phyloP scores from a whole-genome alignment of 306 rosid genomes.

The Betula pendula region DNA sequence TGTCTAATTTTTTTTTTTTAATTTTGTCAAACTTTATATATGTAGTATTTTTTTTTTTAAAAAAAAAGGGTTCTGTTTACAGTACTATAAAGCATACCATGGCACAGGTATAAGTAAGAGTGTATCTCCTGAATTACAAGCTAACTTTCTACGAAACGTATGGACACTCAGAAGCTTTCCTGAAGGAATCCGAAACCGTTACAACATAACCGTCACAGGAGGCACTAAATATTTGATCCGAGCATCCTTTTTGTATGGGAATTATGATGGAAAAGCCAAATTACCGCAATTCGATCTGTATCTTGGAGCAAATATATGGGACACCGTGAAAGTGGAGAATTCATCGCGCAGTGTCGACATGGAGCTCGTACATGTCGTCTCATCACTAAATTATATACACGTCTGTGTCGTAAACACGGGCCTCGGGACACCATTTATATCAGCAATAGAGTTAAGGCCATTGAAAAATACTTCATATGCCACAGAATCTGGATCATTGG shows the following conservation, averaged over 20 bases:
- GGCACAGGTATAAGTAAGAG: too few relatives aligned
- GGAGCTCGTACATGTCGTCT: conserved; percentile 41
- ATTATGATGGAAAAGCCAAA: conserved; percentile 19
- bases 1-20: too few relatives aligned
- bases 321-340: conserved; percentile 1
- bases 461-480: conserved; percentile 25
- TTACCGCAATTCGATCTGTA: conserved; percentile 36
- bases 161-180: conserved; percentile 38
- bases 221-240: conserved; percentile 31
- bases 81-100: too few relatives aligned
- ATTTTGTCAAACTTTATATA: too few relatives aligned
- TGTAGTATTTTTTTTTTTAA: too few relatives aligned
- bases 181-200: conserved; percentile 45
- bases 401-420: conserved; percentile 47
- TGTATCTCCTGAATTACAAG: too few relatives aligned
- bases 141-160: too few relatives aligned
- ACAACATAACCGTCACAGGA: conserved; percentile 25
- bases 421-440: conserved; percentile 55
- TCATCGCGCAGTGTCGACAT: neutral
- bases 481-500: conserved; percentile 22
- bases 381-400: conserved; percentile 31
- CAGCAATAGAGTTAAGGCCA: conserved; percentile 50
- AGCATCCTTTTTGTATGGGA: neutral
- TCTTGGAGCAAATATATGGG: conserved; percentile 46
- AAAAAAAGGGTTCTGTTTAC: too few relatives aligned